A percentile compares a stretch with the other conserved stretches of the same genome.
phyloP scores from a whole-genome alignment of 1,139 yeast genomes.

The Insectozyma bohioensis region DNA sequence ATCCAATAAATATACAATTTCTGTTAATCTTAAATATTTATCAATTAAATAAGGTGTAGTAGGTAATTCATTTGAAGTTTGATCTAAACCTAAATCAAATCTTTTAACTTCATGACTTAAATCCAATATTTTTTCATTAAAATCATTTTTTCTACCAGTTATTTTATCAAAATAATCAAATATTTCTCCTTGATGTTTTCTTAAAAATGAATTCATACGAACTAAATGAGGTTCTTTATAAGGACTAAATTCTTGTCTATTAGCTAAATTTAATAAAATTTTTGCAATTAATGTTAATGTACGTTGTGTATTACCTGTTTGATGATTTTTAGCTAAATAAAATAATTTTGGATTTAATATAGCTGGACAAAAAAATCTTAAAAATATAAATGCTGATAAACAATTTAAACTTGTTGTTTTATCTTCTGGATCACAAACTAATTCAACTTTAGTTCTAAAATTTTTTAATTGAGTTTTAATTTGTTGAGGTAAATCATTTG shows the following conservation, averaged over 20 bases:
- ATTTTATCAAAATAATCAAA: conserved; percentile 68
- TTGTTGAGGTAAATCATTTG: conserved; percentile 73
- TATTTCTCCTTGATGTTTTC: conserved; percentile 56
- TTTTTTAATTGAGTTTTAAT: conserved; percentile 61
- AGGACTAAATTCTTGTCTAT: conserved; percentile 65
- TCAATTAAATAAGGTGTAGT: conserved; percentile 70
- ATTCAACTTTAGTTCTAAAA: conserved; percentile 60
- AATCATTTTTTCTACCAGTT: conserved; percentile 69
- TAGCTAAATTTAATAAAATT: conserved; percentile 75
- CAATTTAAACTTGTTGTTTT: conserved; percentile 61
- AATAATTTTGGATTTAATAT: conserved; percentile 84
- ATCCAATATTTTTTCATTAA: conserved; percentile 56
- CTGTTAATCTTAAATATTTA: conserved; percentile 60
- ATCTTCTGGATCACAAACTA: conserved; percentile 60
- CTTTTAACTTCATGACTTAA: conserved; percentile 58
- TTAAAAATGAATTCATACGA: conserved; percentile 67
- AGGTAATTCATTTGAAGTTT: conserved; percentile 56
- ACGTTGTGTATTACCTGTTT: conserved; percentile 68
- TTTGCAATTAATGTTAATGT: conserved; percentile 85
- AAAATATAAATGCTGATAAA: conserved; percentile 77
- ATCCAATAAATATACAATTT: conserved; percentile 49
- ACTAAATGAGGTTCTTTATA: conserved; percentile 83
- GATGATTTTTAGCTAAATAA: conserved; percentile 68
- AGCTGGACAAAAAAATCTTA: conserved; percentile 90
- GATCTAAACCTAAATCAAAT: conserved; percentile 47